Conservation (phyloP, 2,329 filamentous ascomycete genomes). For the Aspergillus tubingensis region DNA sequence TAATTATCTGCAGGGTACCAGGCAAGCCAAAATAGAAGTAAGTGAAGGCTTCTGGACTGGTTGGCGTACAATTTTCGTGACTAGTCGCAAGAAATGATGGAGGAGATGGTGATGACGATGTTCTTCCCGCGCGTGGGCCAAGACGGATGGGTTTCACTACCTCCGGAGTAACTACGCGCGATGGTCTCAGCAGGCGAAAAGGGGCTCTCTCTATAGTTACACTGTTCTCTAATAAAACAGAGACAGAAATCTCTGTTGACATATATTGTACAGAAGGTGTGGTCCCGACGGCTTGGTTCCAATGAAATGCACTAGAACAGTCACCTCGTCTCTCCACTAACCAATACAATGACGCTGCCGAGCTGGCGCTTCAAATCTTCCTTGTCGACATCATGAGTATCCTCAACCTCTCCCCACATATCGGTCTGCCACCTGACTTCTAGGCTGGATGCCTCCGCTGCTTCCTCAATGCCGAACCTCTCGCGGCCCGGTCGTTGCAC, state of each 20-base stretch:
- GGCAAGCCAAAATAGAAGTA: background rate
- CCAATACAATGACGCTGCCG: constrained; percentile 80
- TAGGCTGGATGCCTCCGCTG: constrained; percentile 72
- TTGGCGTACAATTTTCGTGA: background rate
- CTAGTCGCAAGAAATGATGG: background rate
- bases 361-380: constrained; percentile 87
- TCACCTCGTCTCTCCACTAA: constrained; percentile 58
- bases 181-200: background rate
- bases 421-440: constrained; percentile 89
- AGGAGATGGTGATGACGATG: background rate
- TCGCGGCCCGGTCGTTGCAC: constrained; percentile 42
- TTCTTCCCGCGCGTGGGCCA: constrained; percentile 18
- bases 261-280: background rate
- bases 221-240: background rate
- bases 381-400: constrained; percentile 94
- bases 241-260: background rate
- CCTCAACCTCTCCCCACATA: constrained; percentile 95
- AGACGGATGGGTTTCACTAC: background rate
- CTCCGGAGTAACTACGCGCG: background rate
- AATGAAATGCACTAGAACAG: background rate
- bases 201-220: background rate
- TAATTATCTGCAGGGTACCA: no score
- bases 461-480: constrained; percentile 79
- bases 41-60: background rate
- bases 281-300: background rate